Evolutionary conservation across 192 early-diverging fungal genomes (phyloP), one percentile per base, ranked within the genome.

Genomic region (Coemansia biformis): DNA sequence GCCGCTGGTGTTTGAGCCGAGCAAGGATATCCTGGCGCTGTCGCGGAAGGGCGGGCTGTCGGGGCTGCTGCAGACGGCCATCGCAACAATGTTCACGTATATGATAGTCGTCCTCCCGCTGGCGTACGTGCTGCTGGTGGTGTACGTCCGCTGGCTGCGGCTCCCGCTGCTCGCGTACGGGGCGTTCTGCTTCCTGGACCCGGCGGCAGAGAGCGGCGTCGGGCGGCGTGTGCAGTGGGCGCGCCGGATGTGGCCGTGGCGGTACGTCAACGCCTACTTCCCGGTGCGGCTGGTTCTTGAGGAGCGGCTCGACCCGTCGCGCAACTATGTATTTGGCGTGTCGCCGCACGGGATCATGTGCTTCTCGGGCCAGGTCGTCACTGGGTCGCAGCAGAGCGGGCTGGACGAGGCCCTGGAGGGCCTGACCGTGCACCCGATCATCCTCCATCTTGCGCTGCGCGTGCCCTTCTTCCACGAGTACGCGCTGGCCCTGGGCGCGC

Each of bases 291-390:
- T 95, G n/a, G 74, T 87, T 44, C 81, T 90, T 74, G 89, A 90
- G 57, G 70, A 54, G 18, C 86, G 89, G 50, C 67, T 98, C 19
- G 91, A 95, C 63, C 88, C 92, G 10, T 65, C 63, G n/a, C 79
- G 77, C 28, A 91, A 84, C 63, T 95, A 98, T 49, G 73, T 98
- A 5, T 89, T 98, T 76, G 92, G 83, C 21, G 63, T 73, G 57
- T 90, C 94, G 49, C 92, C 92, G n/a, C 90, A 93, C 51, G 91
- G 90, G 5, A 87, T 95, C 37, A 84, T 93, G 48, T 83, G 83
- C 9, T 78, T 92, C 18, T 90, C 89, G 13, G 89, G 89, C 0
- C 84, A 84, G 54, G 80, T 79, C 21, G 85, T 86, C 22, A 92
- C 93, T 78, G 90, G 63, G 8, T 93, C 91, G 0, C 83, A 91